Conservation (phyloP, 306 rosid genomes). For the Medicago truncatula region MtrunA17r5.0-ANR NC_053043.1:47100501-47101000, state of each 20-base stretch:
- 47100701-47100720: no score
- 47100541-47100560: no score
- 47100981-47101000: slow-evolving; percentile 49
- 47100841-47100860: background rate
- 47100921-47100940: background rate
- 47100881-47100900: no score
- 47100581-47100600: no score
- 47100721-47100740: background rate
- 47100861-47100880: background rate
- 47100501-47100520: no score
- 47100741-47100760: background rate
- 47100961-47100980: slow-evolving; percentile 8
- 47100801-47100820: no score
- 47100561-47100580: no score
- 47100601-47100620: no score
- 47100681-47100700: background rate
- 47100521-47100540: no score
- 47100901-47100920: background rate
- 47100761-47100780: background rate
- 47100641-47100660: no score
- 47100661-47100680: no score
- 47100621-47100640: no score
- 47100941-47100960: background rate
- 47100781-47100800: background rate
- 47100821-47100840: background rate